Evolutionary conservation across 1,284 basidiomycete species (phyloP).

Genomic region (Moesziomyces sp.): DNA sequence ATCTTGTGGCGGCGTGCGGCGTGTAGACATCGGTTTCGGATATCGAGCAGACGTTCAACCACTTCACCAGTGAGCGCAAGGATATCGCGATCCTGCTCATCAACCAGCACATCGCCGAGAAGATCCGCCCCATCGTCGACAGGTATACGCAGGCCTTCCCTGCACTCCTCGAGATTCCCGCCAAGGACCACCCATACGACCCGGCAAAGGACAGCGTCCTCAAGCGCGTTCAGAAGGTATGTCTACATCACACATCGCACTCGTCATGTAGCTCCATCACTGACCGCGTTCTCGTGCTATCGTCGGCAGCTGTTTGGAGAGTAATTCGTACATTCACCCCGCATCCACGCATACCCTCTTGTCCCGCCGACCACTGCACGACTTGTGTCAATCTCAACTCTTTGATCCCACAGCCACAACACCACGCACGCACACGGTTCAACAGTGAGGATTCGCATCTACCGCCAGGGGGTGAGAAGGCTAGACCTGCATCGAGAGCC

Average conservation of each 20-base stretch:
- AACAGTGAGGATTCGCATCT: too few species aligned
- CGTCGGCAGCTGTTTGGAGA: slow-evolving; percentile 55
- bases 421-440: too few species aligned
- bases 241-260: slow-evolving; percentile 4
- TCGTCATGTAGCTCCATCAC: neutral
- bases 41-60: slow-evolving; percentile 61
- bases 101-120: slow-evolving; percentile 74
- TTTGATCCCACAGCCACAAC: too few species aligned
- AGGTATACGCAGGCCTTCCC: slow-evolving; percentile 96
- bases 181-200: slow-evolving; percentile 78
- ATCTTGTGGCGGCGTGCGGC: too few species aligned
- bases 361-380: too few species aligned
- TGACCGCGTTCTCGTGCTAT: neutral
- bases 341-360: neutral
- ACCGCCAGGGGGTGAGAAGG: too few species aligned
- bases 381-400: too few species aligned
- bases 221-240: slow-evolving; percentile 87
- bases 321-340: slow-evolving; percentile 10
- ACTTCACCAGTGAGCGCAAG: slow-evolving; percentile 59
- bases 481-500: slow-evolving; percentile 35
- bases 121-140: slow-evolving; percentile 94
- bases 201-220: slow-evolving; percentile 96
- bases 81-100: slow-evolving; percentile 67
- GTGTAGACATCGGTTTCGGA: slow-evolving; percentile 55
- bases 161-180: slow-evolving; percentile 94